These are phyloP conservation scores for Fusarium kyushuense DNA, from an alignment of 2,329 filamentous ascomycete genomes.

Conservation along the genomic window DNA sequence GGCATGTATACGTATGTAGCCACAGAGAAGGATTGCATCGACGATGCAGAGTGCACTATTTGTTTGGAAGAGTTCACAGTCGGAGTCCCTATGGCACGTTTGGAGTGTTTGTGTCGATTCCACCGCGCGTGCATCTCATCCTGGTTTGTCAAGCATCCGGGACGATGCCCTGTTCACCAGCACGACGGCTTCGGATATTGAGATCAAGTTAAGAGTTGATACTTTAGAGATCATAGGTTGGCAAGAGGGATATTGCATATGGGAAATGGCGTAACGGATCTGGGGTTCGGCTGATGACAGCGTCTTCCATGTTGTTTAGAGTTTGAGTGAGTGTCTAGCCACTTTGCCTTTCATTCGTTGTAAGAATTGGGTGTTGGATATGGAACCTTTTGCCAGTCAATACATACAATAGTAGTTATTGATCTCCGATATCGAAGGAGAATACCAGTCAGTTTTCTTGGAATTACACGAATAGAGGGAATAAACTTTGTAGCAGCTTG, in stretches of 20 bases:
- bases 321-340: constrained; percentile 23
- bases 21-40: constrained; percentile 76
- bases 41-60: constrained; percentile 75
- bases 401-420: neutral
- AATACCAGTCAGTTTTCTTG: constrained; percentile 9
- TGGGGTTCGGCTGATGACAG: constrained; percentile 21
- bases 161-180: constrained; percentile 74
- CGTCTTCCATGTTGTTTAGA: constrained; percentile 39
- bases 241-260: constrained; percentile 35
- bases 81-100: constrained; percentile 71
- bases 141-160: constrained; percentile 73
- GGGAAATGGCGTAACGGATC: constrained; percentile 34
- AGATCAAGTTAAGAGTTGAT: constrained; percentile 24
- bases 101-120: constrained; percentile 76
- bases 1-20: constrained; percentile 74
- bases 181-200: constrained; percentile 70
- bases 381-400: constrained; percentile 2
- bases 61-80: constrained; percentile 75
- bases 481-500: neutral
- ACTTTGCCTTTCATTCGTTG: constrained; percentile 35
- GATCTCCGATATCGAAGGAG: constrained; percentile 1
- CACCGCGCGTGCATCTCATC: constrained; percentile 70
- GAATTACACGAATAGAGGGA: neutral
- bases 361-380: constrained; percentile 18
- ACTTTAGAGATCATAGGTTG: neutral